Evolutionary conservation across 345 rosid genomes (phyloP), one percentile per base, ranked within the genome.

Genomic region (Turnera subulata): DNA sequence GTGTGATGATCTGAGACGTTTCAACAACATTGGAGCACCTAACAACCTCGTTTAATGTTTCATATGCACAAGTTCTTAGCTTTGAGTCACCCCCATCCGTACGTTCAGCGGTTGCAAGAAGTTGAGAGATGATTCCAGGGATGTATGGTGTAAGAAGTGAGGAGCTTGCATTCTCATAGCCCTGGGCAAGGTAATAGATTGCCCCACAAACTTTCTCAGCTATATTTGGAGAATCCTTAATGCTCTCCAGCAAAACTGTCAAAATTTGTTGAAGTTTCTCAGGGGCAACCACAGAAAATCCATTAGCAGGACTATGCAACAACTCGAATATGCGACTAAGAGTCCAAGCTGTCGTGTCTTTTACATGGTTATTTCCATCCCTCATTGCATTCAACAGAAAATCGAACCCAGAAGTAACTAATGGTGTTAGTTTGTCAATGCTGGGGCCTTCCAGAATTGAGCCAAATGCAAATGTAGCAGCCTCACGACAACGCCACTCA

Each of bases 161-260:
- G 39, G 94, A 67, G 49, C 70, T 77, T 45, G 78, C 69, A 65
- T 85, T 91, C 72, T 93, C 97, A 55, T 84, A 93, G 14, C 97
- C 96, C 73, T 87, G 99, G 55, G 90, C 91, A 68, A 93, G 91
- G 73, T 80, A 85, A 79, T 93, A 93, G 56, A 92, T 76, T 9
- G 95, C 97, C 48, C 99, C 99, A 46, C 97, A 93, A 40, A 81
- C 85, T 83, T 89, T 93, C 75, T 89, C 91, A 9, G 97, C 91
- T 53, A 93, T 83, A 73, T 84, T 83, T 18, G 90, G 91, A 68
- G 84, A 84, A 74, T 87, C 97, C 58, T 77, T 77, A 45, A 89
- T 57, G 58, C 96, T 82, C 58, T 87, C 91, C 58, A 93, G 71
- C 59, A 93, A 61, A 21, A 89, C 97, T 50, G 40, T 39, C 53